Evolutionary conservation across 2,329 filamentous ascomycete genomes (phyloP), one percentile per base, ranked within the genome.

Genomic region (Trichoderma pleuroti): DNA sequence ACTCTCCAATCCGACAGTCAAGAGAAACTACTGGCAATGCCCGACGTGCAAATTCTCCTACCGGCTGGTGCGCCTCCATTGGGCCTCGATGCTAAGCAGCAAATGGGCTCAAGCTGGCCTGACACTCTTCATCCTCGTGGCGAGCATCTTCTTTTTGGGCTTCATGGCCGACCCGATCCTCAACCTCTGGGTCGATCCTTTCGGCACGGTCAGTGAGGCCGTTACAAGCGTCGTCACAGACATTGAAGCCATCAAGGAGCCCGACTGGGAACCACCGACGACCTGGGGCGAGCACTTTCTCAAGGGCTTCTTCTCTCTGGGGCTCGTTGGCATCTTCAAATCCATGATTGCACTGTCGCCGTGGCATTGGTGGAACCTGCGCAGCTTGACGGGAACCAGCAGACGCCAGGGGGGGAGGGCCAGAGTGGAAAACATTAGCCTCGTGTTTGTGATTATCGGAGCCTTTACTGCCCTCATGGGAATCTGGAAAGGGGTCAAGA

Each of bases 101-200:
- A 86, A 86, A 74, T 80, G 87, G 69, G 85, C 91, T 5, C 92
- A 97, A 77, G 82, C 93, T 34, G 78, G 82, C 1, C 83, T 98
- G 75, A 98, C 95, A 0, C 74, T 93, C 3, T 63, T 85, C 24
- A 91, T 97, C 73, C 87, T 98, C 74, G 70, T 93, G 42, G 72
- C 90, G 56, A 86, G 90, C 65, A 86, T 97, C 30, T 98, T 97
- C 77, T 34, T 93, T 0, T 88, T 98, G 70, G 96, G 96, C 54
- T 98, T 98, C 76, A 82, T 98, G 74, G 95, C 94, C 72, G 94
- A 98, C 80, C 94, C 94, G 1, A 93, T 98, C 72, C 91, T 98
- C 79, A 93, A 94, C 75, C 83, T 97, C 32, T 97, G 95, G 84
- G 82, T 95, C 68, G 93, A 97, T 77, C 94, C 94, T 0, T 81